These are phyloP conservation scores for Hebeloma cylindrosporum DNA, from an alignment of 768 basidiomycete genomes.

Conservation along the genomic window DNA sequence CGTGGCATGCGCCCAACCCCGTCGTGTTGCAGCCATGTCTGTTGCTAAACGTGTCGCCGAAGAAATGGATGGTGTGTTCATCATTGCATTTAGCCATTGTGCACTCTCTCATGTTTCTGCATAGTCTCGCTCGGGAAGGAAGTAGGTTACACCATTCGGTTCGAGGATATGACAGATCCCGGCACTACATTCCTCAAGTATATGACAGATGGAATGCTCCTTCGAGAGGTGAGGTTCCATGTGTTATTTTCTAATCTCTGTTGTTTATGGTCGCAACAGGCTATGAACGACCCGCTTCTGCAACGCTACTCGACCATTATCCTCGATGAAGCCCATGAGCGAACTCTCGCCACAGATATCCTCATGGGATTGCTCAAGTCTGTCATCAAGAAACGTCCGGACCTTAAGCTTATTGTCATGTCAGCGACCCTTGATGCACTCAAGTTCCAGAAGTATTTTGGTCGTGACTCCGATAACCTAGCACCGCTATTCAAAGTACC, in stretches of 20 bases:
- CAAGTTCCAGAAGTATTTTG: conserved; percentile 1
- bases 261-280: background rate
- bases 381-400: background rate
- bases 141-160: background rate
- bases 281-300: conserved; percentile 2
- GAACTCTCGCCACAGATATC: background rate
- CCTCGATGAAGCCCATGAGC: conserved; percentile 1
- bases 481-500: conserved; percentile 1
- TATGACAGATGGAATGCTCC: conserved; percentile 3
- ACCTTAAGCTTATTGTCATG: conserved; percentile 1
- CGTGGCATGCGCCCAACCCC: too few species aligned
- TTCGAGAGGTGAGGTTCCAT: background rate
- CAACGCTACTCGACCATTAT: conserved; percentile 1
- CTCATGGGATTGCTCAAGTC: conserved; percentile 1
- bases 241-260: background rate
- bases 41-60: too few species aligned
- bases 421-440: background rate
- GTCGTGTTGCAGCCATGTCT: too few species aligned
- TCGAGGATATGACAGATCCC: conserved; percentile 3
- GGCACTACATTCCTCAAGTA: conserved; percentile 1
- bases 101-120: too few species aligned
- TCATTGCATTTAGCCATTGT: too few species aligned
- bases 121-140: too few species aligned
- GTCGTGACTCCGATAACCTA: background rate
- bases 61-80: too few species aligned